A percentile compares a stretch with the other conserved stretches of the same genome.
phyloP scores from a whole-genome alignment of 2,329 filamentous ascomycete genomes.

The Westerdykella aurantiaca region DNA sequence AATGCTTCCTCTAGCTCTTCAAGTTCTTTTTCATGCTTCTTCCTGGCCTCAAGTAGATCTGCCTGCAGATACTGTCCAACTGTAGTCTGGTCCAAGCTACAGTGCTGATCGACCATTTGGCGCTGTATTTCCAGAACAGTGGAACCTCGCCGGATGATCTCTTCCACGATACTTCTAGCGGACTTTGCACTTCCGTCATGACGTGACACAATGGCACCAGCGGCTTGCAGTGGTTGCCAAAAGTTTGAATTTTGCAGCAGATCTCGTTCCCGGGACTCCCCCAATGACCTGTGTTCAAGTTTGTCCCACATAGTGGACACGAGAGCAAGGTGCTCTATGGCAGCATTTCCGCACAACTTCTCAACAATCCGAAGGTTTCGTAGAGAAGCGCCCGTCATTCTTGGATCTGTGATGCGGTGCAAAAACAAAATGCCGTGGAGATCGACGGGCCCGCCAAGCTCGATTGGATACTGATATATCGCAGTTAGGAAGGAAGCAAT shows the following conservation, averaged over 20 bases:
- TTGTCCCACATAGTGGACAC: conserved; percentile 41
- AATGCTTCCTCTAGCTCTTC: neutral
- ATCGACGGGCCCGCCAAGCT: conserved; percentile 32
- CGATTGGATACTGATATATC: conserved; percentile 41
- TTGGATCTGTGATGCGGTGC: conserved; percentile 41
- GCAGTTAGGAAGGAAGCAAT: conserved; percentile 39
- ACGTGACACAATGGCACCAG: too few relatives aligned
- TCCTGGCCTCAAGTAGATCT: neutral
- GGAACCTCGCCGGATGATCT: too few relatives aligned
- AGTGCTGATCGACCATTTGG: neutral
- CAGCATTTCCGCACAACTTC: conserved; percentile 40
- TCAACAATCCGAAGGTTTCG: conserved; percentile 44
- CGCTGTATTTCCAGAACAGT: neutral
- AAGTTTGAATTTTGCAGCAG: too few relatives aligned
- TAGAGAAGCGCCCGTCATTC: conserved; percentile 37
- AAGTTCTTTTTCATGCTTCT: neutral
- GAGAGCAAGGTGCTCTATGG: conserved; percentile 39
- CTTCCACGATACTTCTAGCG: too few relatives aligned
- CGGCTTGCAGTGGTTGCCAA: too few relatives aligned
- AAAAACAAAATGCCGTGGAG: conserved; percentile 45
- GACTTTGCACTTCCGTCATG: too few relatives aligned
- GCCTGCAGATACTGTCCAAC: neutral
- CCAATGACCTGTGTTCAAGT: neutral
- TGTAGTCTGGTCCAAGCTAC: neutral
- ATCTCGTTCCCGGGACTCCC: too few relatives aligned